These are phyloP conservation scores for Colletotrichum aenigma DNA, from an alignment of 2,329 filamentous ascomycete genomes.

Conservation along the genomic window DNA sequence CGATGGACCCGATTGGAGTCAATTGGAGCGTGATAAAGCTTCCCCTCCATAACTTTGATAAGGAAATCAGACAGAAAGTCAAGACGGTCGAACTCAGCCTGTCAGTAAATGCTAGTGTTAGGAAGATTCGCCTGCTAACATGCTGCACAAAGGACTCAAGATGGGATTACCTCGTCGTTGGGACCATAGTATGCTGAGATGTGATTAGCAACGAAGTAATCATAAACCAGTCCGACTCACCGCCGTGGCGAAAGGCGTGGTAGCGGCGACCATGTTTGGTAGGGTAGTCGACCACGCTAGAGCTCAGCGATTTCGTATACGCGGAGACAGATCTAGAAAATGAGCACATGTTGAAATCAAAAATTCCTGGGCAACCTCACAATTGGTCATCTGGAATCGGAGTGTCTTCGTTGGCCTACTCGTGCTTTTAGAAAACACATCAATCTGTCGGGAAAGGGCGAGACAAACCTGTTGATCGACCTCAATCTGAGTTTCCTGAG, in stretches of 20 bases:
- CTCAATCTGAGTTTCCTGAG: too few relatives aligned
- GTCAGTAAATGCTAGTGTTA: neutral
- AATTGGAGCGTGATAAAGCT: neutral
- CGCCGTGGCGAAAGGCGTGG: slow-evolving; percentile 8
- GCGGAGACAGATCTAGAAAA: neutral
- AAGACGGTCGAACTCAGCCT: neutral
- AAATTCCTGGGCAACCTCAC: rapidly evolving
- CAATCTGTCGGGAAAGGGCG: too few relatives aligned
- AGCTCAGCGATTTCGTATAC: neutral
- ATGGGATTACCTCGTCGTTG: slow-evolving; percentile 33
- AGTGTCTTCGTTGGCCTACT: rapidly evolving
- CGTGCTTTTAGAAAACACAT: too few relatives aligned
- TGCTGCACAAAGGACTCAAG: neutral
- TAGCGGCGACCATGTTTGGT: neutral
- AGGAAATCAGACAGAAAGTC: neutral
- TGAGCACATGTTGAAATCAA: rapidly evolving
- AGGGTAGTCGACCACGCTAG: neutral
- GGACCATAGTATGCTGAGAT: slow-evolving; percentile 32
- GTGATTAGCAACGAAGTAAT: neutral
- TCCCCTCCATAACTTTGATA: neutral
- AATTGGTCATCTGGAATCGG: neutral
- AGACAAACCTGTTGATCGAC: too few relatives aligned
- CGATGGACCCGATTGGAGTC: slow-evolving; percentile 17
- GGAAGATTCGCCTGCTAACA: too few relatives aligned
- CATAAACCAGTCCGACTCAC: neutral